These are phyloP conservation scores for Claviceps humidiphila DNA, from an alignment of 2,329 filamentous ascomycete genomes.

Conservation along the genomic window DNA sequence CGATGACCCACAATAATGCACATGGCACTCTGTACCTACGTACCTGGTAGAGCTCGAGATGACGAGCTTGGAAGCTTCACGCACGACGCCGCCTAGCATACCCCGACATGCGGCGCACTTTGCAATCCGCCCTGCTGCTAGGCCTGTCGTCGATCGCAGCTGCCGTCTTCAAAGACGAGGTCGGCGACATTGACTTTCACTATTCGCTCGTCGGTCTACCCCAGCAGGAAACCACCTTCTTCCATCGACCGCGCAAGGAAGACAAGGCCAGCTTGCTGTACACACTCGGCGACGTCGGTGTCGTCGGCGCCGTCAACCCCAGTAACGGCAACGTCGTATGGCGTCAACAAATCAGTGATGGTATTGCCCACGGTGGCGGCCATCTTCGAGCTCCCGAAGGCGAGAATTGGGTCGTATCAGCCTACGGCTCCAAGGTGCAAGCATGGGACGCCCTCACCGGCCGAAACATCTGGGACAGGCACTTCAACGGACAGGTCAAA, in stretches of 20 bases:
- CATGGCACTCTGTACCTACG: no score
- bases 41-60: background rate
- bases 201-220: constrained; percentile 78
- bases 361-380: constrained; percentile 31
- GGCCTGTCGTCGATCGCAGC: constrained; percentile 28
- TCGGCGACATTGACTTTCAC: constrained; percentile 85
- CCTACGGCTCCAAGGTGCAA: constrained; percentile 54
- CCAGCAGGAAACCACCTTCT: constrained; percentile 76
- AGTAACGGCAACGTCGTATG: constrained; percentile 74
- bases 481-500: constrained; percentile 43
- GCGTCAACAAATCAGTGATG: constrained; percentile 60
- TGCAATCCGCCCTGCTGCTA: constrained; percentile 24
- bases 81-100: constrained; percentile 3
- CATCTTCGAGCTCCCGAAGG: constrained; percentile 62
- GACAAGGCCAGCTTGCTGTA: constrained; percentile 86
- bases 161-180: constrained; percentile 81
- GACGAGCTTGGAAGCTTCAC: constrained; percentile 3
- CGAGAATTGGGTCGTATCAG: constrained; percentile 65
- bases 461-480: constrained; percentile 59
- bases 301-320: constrained; percentile 82
- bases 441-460: constrained; percentile 79
- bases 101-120: constrained; percentile 22
- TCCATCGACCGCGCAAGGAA: constrained; percentile 70
- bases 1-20: no score
- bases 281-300: constrained; percentile 70